Evolutionary conservation across 2,329 filamentous ascomycete species (phyloP).

Genomic region (Fusarium duplospermum): DNA sequence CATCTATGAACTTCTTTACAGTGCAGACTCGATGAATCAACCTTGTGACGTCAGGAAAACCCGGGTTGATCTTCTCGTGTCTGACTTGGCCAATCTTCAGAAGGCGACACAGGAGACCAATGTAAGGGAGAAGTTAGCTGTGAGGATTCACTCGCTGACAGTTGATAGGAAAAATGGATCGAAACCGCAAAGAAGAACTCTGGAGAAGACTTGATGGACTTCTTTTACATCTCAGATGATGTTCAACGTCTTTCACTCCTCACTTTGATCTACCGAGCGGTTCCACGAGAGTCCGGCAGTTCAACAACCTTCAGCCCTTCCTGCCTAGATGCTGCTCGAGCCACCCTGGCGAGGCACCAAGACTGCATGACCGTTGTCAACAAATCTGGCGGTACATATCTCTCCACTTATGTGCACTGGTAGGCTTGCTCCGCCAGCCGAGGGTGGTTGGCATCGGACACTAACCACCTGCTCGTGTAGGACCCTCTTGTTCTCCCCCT

Average conservation of each 20-base stretch:
- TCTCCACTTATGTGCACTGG: neutral
- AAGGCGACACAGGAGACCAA: neutral
- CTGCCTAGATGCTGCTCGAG: neutral
- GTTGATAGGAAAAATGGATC: neutral
- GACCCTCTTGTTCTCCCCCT: neutral
- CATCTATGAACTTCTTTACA: neutral
- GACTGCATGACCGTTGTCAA: neutral
- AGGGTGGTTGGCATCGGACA: neutral
- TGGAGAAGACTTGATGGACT: neutral
- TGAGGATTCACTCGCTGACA: no score
- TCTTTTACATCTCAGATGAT: neutral
- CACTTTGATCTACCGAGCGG: neutral
- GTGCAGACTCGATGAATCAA: neutral
- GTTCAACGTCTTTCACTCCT: neutral
- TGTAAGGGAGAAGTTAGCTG: neutral
- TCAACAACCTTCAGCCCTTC: neutral
- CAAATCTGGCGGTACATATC: neutral
- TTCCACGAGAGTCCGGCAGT: neutral
- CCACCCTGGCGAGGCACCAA: neutral
- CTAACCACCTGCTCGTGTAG: neutral
- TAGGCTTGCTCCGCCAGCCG: neutral
- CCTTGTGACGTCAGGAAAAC: neutral
- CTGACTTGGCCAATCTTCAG: neutral
- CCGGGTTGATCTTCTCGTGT: neutral
- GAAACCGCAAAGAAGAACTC: neutral